These are phyloP conservation scores for Panicum virgatum DNA, from an alignment of 202 grass and related monocot species.

Conservation along the genomic window DNA sequence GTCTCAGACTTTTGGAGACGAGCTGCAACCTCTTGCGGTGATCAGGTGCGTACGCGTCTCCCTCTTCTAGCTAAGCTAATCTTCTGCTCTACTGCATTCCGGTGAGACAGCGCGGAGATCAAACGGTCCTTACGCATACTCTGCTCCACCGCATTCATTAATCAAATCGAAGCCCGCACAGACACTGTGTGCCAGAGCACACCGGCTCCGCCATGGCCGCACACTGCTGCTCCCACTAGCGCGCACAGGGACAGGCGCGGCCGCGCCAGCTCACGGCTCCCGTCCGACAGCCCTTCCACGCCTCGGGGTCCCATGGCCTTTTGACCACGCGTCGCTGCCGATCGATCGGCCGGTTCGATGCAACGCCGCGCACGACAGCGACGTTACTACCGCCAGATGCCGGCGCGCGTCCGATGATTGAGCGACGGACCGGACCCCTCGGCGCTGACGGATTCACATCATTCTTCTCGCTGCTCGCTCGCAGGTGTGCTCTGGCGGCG, in stretches of 20 bases:
- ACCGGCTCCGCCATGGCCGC: conserved; percentile 28
- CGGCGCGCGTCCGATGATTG: neutral
- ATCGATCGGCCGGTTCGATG: neutral
- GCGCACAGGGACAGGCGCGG: neutral
- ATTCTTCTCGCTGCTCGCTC: neutral
- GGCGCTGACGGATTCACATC: neutral
- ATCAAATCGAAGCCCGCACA: neutral
- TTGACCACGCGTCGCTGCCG: conserved; percentile 33
- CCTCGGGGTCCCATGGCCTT: conserved; percentile 25
- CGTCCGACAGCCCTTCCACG: conserved; percentile 49
- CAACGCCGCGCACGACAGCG: neutral
- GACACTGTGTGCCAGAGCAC: neutral
- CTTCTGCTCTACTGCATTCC: neutral
- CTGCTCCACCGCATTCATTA: neutral
- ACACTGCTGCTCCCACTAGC: neutral
- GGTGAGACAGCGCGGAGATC: neutral
- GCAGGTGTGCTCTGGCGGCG: neutral
- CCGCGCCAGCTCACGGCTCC: conserved; percentile 21
- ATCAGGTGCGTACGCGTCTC: conserved; percentile 31
- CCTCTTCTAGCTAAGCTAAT: neutral
- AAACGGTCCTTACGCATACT: neutral
- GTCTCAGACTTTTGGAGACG: conserved; percentile 24
- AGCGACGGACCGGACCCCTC: neutral
- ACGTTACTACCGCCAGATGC: conserved; percentile 10
- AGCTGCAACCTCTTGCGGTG: neutral